Evolutionary conservation across 2,329 filamentous ascomycete species (phyloP).

Genomic region (Aspergillus carbonarius): DNA sequence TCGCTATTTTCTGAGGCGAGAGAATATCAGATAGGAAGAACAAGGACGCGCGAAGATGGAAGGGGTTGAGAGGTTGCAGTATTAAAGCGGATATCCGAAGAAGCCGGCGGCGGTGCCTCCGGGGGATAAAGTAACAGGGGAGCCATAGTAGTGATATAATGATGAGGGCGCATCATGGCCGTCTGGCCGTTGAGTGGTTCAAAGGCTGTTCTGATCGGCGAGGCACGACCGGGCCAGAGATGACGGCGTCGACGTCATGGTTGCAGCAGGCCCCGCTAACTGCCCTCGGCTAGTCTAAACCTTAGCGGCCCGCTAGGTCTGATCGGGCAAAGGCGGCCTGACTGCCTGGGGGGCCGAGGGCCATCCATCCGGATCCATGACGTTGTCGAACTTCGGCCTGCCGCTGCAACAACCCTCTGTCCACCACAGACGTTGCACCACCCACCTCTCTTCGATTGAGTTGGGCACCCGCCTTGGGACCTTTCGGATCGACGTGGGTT

Average conservation of each 20-base stretch:
- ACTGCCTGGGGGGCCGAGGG: conserved; percentile 17
- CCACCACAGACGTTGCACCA: conserved; percentile 29
- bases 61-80: conserved; percentile 1
- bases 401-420: conserved; percentile 7
- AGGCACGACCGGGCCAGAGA: not conserved
- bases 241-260: conserved; percentile 36
- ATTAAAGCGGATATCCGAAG: conserved; percentile 23
- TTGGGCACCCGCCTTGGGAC: conserved; percentile 10
- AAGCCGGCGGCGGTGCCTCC: conserved; percentile 17
- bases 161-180: conserved; percentile 20
- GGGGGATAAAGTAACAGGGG: not conserved
- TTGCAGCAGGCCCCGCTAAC: conserved; percentile 26
- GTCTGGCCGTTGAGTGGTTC: not conserved
- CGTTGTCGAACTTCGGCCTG: conserved; percentile 24
- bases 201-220: conserved; percentile 7
- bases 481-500: conserved; percentile 24
- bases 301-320: conserved; percentile 18
- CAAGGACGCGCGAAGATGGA: not conserved
- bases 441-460: conserved; percentile 8
- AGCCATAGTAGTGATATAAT: conserved; percentile 28
- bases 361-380: conserved; percentile 25
- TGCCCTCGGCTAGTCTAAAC: conserved; percentile 22
- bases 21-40: not conserved
- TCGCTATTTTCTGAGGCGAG: not conserved
- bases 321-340: conserved; percentile 14